A percentile compares a stretch with the other conserved stretches of the same genome.
Conservation (phyloP, 371 early-diverging fungal species). For the Paramicrosporidium saccamoebae region DNA sequence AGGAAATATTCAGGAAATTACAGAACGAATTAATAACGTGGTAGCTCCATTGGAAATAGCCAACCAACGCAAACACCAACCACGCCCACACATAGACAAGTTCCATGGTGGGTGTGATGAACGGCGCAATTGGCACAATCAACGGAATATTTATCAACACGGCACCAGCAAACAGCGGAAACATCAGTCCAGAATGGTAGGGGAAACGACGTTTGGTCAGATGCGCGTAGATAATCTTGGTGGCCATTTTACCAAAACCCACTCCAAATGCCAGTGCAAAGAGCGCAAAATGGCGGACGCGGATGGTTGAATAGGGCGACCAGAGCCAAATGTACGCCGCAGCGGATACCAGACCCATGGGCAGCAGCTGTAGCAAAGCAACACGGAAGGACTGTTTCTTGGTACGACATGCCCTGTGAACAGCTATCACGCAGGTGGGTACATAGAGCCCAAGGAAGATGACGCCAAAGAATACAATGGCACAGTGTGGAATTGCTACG, state of each 20-base stretch:
- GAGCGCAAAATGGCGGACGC: constrained; percentile 22
- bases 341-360: constrained; percentile 15
- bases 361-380: constrained; percentile 21
- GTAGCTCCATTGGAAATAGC: constrained; percentile 45
- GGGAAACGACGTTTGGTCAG: constrained; percentile 43
- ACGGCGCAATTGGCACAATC: constrained; percentile 12
- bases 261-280: constrained; percentile 30
- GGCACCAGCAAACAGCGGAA: constrained; percentile 35
- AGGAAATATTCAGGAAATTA: constrained; percentile 37
- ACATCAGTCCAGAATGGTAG: constrained; percentile 24
- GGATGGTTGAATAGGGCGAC: constrained; percentile 21
- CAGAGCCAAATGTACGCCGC: constrained; percentile 25
- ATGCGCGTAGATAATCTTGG: constrained; percentile 57
- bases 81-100: constrained; percentile 23
- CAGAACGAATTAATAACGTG: constrained; percentile 58
- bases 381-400: constrained; percentile 16
- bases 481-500: constrained; percentile 14
- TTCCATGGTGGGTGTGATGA: constrained; percentile 23
- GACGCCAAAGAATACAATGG: constrained; percentile 10
- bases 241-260: constrained; percentile 55
- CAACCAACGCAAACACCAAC: constrained; percentile 20
- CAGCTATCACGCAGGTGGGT: constrained; percentile 19
- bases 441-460: constrained; percentile 20
- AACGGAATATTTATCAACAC: constrained; percentile 16
- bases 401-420: constrained; percentile 24